These are phyloP conservation scores for Sclerotinia minor DNA, from an alignment of 2,329 filamentous ascomycete genomes.

Conservation along the genomic window DNA sequence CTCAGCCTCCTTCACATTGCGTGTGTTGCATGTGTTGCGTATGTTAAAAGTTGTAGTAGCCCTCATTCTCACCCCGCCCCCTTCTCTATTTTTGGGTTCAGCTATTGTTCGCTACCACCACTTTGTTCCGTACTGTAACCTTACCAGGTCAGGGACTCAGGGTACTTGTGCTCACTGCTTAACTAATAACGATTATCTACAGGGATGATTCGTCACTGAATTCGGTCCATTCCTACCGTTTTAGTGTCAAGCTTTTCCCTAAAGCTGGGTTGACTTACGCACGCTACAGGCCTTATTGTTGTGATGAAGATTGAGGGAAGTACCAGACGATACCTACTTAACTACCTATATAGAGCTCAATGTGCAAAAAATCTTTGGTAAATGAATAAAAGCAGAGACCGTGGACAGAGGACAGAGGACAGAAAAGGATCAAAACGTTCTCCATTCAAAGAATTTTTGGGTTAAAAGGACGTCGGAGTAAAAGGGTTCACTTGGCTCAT, in stretches of 20 bases:
- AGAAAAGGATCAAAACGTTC: not conserved
- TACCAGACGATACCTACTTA: not conserved
- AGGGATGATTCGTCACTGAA: constrained; percentile 9
- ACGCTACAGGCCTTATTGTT: not conserved
- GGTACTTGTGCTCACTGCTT: too few relatives aligned
- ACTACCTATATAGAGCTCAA: not conserved
- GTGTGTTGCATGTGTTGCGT: not conserved
- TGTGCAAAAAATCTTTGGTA: not conserved
- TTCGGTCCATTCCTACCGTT: constrained; percentile 4
- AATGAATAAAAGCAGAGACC: not conserved
- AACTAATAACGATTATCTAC: not conserved
- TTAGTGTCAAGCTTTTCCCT: not conserved
- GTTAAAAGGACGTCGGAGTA: not conserved
- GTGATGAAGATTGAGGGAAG: not conserved
- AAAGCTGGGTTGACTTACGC: not conserved
- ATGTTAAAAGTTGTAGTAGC: not conserved
- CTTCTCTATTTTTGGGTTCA: constrained; percentile 9
- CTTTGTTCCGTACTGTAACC: not conserved
- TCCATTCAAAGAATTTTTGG: not conserved
- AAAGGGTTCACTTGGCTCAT: not conserved
- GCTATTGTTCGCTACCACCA: not conserved
- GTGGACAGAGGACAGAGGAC: not conserved
- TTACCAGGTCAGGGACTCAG: too few relatives aligned
- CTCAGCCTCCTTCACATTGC: constrained; percentile 15
- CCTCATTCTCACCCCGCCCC: not conserved